A percentile compares a stretch with the other conserved stretches of the same genome.
phyloP scores from a whole-genome alignment of 164 flowering plant species.

The Aristolochia fimbriata region DNA sequence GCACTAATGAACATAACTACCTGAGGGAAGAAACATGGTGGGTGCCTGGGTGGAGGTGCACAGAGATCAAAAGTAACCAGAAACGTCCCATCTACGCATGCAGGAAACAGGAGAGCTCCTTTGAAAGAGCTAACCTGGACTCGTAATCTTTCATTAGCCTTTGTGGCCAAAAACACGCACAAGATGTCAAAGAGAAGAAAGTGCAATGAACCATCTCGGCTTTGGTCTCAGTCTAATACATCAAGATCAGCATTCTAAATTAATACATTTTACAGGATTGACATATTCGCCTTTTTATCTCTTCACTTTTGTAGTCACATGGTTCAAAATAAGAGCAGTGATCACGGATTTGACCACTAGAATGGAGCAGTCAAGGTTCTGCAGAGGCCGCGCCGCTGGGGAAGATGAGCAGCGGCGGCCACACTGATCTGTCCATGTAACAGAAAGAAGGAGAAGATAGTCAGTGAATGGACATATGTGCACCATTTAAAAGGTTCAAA shows the following conservation, averaged over 20 bases:
- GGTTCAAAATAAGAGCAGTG: no score
- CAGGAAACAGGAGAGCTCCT: background rate
- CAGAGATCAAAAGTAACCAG: background rate
- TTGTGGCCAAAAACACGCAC: no score
- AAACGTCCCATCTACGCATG: background rate
- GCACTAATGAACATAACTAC: background rate
- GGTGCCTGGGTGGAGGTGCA: background rate
- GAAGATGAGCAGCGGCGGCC: conserved; percentile 24
- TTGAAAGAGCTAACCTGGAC: no score
- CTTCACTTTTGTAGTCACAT: no score
- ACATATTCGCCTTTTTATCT: no score
- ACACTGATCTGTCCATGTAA: conserved; percentile 6
- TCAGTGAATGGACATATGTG: background rate
- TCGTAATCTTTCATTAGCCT: no score
- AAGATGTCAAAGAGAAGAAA: no score
- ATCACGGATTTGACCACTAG: conserved; percentile 16
- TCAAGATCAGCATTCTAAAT: no score
- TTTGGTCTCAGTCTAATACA: no score
- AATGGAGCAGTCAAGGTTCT: conserved; percentile 56
- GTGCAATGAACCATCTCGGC: no score
- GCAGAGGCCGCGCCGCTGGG: conserved; percentile 25
- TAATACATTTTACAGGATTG: no score
- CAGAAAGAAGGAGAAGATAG: background rate
- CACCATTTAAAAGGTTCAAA: no score
- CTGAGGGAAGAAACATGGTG: background rate